Base-by-base conservation (phyloP, 164 flowering plant species). In the Hamamelis virginiana region DNA sequence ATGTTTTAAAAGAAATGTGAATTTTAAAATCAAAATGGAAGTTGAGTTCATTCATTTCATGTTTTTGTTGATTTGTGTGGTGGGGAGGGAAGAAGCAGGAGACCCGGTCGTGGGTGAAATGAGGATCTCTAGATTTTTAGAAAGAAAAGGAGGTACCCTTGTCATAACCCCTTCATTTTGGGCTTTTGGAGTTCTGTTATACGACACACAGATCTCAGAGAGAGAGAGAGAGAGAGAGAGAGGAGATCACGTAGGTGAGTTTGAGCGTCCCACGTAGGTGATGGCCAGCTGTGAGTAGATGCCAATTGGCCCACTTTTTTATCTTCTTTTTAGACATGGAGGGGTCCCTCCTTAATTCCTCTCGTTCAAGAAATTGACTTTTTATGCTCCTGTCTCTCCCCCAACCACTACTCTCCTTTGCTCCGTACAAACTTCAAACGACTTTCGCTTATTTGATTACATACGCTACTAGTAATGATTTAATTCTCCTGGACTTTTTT, bases 31-130 rank as follows among this genome's bases (percentile, higher is more conserved):
- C 4, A 6, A 33, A 6, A 33, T 33, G 41, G 41, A 33, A 33
- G 41, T 33, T 33, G 2, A 33, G 6, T 33, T 33, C 4, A 6
- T 33, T 33, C 41, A 33, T 33, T 33, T 6, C 26, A 5, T 46
- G 53, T 21, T 22, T 45, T 45, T 28, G 6, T 2, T 43, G 50
- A 43, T 15, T 55, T 71, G 73, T 38, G 62, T 9, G 73, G 59
- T 70, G 64, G 55, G 14, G 56, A 63, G 33, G 44, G 22, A 75
- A 23, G 59, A 59, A 69, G 70, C 80, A 70, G 25, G 43, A 73
- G 80, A 81, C 79, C 68, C 86, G 88, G 88, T 78, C 81, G 13
- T 71, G 23, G 74, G 28, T 23, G 61, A 68, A 86, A 78, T 16
- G 65, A 71, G 82, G 81, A 77, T 81, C 87, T 73, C 79, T 74